Conservation (phyloP, 805 yeast genomes). For the Candida silvatica region DNA sequence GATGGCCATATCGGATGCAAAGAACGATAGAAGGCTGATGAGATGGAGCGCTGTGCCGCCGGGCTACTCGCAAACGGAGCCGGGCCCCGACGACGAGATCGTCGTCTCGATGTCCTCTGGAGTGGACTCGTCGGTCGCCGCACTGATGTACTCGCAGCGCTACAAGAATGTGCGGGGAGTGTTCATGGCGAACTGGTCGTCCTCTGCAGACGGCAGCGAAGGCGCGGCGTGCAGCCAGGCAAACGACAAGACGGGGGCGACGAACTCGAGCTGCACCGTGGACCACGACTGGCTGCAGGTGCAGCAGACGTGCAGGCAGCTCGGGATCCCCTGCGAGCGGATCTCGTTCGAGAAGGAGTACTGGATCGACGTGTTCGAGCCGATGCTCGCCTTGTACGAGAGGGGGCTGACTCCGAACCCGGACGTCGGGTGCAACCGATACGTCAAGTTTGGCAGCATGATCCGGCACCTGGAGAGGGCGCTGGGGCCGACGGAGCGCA, state of each 20-base stretch:
- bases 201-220: conserved; percentile 5
- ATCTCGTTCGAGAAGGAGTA: conserved; percentile 85
- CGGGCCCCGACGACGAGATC: conserved; percentile 48
- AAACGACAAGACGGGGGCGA: conserved; percentile 15
- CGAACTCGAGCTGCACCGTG: conserved; percentile 42
- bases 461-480: conserved; percentile 38
- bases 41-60: conserved; percentile 1
- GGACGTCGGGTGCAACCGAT: conserved; percentile 79
- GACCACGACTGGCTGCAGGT: conserved; percentile 91
- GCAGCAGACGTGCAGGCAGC: conserved; percentile 45
- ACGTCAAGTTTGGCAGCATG: conserved; percentile 81
- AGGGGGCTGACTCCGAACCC: conserved; percentile 89
- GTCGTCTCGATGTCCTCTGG: conserved; percentile 94
- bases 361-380: conserved; percentile 88
- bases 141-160: conserved; percentile 41
- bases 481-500: conserved; percentile 9
- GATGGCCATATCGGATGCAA: too few relatives aligned
- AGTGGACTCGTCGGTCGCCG: conserved; percentile 89
- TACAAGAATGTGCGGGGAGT: conserved; percentile 65
- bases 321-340: conserved; percentile 63
- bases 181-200: conserved; percentile 90
- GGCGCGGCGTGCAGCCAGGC: conserved; percentile 9
- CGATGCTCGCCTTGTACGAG: conserved; percentile 72
- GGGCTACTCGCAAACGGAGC: conserved; percentile 31
- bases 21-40: not conserved